Evolutionary conservation across 2,329 filamentous ascomycete species (phyloP).

Genomic region (Colletotrichum gloeosporioides): DNA sequence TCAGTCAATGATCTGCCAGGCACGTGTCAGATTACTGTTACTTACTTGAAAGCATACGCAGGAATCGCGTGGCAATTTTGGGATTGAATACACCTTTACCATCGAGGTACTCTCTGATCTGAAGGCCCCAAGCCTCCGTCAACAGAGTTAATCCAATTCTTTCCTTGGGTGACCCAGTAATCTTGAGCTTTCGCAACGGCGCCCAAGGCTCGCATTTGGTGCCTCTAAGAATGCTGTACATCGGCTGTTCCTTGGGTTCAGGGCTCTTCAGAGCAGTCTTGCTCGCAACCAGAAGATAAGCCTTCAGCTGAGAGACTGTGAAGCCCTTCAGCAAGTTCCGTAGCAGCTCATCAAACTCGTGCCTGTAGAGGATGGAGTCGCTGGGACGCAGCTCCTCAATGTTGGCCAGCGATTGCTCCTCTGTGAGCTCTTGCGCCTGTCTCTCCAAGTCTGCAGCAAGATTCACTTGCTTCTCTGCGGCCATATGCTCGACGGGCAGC

Average conservation of each 20-base stretch:
- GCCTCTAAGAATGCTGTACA: slow-evolving; percentile 49
- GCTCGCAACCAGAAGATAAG: slow-evolving; percentile 39
- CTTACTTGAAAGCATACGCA: slow-evolving; percentile 7
- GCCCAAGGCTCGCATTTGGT: slow-evolving; percentile 41
- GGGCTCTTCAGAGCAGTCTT: not conserved
- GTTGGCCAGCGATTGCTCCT: slow-evolving; percentile 45
- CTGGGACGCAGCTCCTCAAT: slow-evolving; percentile 55
- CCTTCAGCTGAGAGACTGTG: slow-evolving; percentile 47
- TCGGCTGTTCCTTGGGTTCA: not conserved
- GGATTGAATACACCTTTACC: slow-evolving; percentile 46
- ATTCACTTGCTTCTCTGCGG: slow-evolving; percentile 21
- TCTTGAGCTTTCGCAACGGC: slow-evolving; percentile 26
- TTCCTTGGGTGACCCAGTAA: slow-evolving; percentile 39
- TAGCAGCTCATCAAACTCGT: slow-evolving; percentile 47
- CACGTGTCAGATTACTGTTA: not conserved
- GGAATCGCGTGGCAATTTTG: slow-evolving; percentile 31
- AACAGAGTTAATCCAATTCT: slow-evolving; percentile 48
- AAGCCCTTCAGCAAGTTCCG: slow-evolving; percentile 49
- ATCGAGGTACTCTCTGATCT: slow-evolving; percentile 49
- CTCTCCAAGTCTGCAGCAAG: slow-evolving; percentile 37
- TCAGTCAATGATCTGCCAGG: not conserved
- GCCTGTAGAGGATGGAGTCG: slow-evolving; percentile 40
- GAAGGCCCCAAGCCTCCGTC: slow-evolving; percentile 55
- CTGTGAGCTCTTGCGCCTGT: slow-evolving; percentile 28
- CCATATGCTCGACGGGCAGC: not conserved